These are phyloP conservation scores for Penicillium oxalicum DNA, from an alignment of 2,329 filamentous ascomycete species.

Conservation along the genomic window DNA sequence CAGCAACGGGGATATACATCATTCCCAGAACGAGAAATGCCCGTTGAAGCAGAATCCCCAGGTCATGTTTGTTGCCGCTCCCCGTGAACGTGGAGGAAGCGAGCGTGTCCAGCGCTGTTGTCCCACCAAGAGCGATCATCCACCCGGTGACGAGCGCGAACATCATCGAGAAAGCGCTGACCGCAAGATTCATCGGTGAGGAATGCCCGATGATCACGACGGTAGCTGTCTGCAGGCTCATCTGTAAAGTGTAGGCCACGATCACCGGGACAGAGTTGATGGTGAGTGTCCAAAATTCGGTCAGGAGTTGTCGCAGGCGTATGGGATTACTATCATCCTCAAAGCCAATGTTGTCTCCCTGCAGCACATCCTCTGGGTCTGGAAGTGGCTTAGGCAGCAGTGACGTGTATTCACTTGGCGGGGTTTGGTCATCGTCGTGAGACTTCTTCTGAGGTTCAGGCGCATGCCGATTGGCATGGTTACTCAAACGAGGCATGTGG, in stretches of 20 bases:
- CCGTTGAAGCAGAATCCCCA: slow-evolving; percentile 73
- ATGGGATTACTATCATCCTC: background rate
- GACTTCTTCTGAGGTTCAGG: background rate
- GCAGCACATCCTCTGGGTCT: background rate
- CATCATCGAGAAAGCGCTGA: slow-evolving; percentile 85
- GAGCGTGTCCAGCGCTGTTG: slow-evolving; percentile 78
- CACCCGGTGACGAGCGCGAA: slow-evolving; percentile 86
- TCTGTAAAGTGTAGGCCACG: slow-evolving; percentile 77
- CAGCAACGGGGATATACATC: slow-evolving; percentile 67
- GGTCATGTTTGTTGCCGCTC: slow-evolving; percentile 68
- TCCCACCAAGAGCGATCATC: slow-evolving; percentile 79
- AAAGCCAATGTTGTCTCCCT: background rate
- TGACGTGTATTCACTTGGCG: slow-evolving; percentile 23
- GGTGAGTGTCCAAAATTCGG: slow-evolving; percentile 63
- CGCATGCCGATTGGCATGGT: background rate
- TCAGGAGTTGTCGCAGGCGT: slow-evolving; percentile 35
- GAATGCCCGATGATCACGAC: slow-evolving; percentile 75
- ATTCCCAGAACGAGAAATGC: slow-evolving; percentile 64
- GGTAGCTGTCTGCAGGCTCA: slow-evolving; percentile 75
- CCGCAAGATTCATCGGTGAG: slow-evolving; percentile 72
- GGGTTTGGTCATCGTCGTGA: background rate
- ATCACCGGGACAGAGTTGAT: slow-evolving; percentile 71
- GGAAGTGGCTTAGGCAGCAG: slow-evolving; percentile 22
- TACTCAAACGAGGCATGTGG: background rate
- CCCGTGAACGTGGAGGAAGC: slow-evolving; percentile 78